Evolutionary conservation across 257 asterid species (phyloP).

Genomic region (Penstemon barbatus): DNA sequence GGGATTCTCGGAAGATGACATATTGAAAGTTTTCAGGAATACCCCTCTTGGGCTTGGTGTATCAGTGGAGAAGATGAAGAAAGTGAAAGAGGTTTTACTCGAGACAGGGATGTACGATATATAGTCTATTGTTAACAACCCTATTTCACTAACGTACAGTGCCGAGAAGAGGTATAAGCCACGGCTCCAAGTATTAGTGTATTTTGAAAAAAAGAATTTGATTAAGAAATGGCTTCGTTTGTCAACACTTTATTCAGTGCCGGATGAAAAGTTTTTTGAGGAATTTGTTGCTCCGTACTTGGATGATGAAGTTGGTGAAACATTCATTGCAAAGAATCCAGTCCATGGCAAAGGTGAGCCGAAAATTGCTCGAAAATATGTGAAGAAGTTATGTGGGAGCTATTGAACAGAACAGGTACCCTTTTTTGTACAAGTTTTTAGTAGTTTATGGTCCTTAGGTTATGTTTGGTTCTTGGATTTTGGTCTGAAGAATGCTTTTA

Average conservation of each 20-base stretch:
- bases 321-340: no score
- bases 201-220: slow-evolving; percentile 9
- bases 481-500: no score
- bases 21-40: slow-evolving; percentile 2
- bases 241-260: background rate
- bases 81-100: slow-evolving; percentile 6
- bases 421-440: no score
- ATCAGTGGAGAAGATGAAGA: slow-evolving; percentile 2
- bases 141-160: background rate
- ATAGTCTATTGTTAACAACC: slow-evolving; percentile 9
- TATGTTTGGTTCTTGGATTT: no score
- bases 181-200: background rate
- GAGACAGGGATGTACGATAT: slow-evolving; percentile 7
- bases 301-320: slow-evolving; percentile 20
- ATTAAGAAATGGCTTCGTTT: background rate
- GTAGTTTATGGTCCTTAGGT: no score
- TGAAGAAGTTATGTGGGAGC: no score
- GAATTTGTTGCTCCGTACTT: slow-evolving; percentile 9
- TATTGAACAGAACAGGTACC: no score
- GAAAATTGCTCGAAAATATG: no score
- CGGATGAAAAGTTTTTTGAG: slow-evolving; percentile 2
- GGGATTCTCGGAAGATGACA: slow-evolving; percentile 23
- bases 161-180: slow-evolving; percentile 20
- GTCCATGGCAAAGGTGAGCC: no score
- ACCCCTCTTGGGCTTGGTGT: background rate